Evolutionary conservation across 768 basidiomycete genomes (phyloP).

Genomic region (Tremella fuciformis): DNA sequence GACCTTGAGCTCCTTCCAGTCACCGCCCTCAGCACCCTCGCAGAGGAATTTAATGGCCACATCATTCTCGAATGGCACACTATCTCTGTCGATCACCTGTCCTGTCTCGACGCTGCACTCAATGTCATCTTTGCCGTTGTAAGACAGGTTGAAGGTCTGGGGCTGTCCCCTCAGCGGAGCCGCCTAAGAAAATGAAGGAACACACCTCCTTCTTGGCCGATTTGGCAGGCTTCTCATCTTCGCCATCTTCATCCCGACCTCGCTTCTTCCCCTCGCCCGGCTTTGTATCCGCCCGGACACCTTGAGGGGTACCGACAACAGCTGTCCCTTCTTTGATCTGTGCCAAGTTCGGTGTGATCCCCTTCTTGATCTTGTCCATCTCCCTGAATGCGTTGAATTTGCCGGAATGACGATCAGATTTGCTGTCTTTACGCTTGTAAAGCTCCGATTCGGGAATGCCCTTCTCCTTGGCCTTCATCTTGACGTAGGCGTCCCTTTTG

Average conservation of each 20-base stretch:
- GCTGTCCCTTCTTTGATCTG: conserved; percentile 30
- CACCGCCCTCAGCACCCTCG: conserved; percentile 39
- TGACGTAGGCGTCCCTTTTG: conserved; percentile 74
- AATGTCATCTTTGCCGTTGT: conserved; percentile 42
- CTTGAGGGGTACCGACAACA: conserved; percentile 27
- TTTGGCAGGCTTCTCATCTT: conserved; percentile 30
- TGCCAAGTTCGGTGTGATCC: conserved; percentile 31
- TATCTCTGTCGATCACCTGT: conserved; percentile 36
- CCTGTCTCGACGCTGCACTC: conserved; percentile 42
- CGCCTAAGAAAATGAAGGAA: not conserved
- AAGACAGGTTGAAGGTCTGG: conserved; percentile 37
- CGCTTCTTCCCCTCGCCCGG: conserved; percentile 21
- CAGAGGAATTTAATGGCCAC: conserved; percentile 48
- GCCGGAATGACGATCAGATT: not conserved
- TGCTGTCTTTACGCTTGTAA: conserved; percentile 17
- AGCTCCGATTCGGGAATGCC: conserved; percentile 58
- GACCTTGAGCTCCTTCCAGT: conserved; percentile 53
- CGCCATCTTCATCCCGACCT: conserved; percentile 39
- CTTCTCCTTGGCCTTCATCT: conserved; percentile 95
- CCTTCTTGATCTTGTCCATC: conserved; percentile 44
- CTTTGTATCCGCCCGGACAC: conserved; percentile 15
- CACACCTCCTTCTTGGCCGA: conserved; percentile 20
- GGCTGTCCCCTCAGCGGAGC: conserved; percentile 16
- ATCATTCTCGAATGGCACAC: conserved; percentile 39
- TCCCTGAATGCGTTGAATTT: conserved; percentile 52